Conservation (phyloP, 1,284 basidiomycete genomes). For the Ustilago nuda region DNA sequence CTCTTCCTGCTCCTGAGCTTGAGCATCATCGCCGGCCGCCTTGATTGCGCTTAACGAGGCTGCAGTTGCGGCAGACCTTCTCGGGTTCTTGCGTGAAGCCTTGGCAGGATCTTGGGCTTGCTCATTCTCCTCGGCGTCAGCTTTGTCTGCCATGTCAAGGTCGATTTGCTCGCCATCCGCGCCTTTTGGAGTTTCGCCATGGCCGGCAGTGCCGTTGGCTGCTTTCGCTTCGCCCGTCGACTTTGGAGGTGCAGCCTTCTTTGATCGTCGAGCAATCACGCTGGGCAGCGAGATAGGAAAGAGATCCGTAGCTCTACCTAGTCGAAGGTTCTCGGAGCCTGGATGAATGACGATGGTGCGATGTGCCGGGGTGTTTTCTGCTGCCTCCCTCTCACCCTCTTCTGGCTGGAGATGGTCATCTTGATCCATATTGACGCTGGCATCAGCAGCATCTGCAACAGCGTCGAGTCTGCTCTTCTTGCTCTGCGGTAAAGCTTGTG, state of each 20-base stretch:
- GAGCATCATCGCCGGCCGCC: not conserved
- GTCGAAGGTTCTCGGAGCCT: conserved; percentile 85
- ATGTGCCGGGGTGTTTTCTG: conserved; percentile 43
- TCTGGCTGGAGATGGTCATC: conserved; percentile 46
- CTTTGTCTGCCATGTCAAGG: conserved; percentile 23
- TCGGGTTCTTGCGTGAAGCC: conserved; percentile 26
- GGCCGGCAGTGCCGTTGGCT: not conserved
- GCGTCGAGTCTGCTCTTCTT: conserved; percentile 45
- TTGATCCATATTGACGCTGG: conserved; percentile 33
- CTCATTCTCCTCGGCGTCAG: conserved; percentile 11
- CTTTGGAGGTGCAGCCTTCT: conserved; percentile 12
- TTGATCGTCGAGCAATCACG: conserved; percentile 76
- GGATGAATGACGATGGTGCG: conserved; percentile 86
- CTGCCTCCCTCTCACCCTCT: conserved; percentile 40
- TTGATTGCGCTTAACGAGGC: conserved; percentile 8
- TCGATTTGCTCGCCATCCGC: conserved; percentile 11
- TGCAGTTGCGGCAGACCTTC: conserved; percentile 15
- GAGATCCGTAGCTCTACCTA: conserved; percentile 90
- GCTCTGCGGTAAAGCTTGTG: conserved; percentile 17
- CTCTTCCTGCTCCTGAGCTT: not conserved
- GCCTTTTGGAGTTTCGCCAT: not conserved
- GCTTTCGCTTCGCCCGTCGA: not conserved
- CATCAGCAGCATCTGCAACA: conserved; percentile 26
- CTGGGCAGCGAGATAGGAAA: conserved; percentile 80
- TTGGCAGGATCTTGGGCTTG: conserved; percentile 11